Percentiles rank a stretch among this genome's conserved stretches.
These are phyloP conservation scores for Eucommia ulmoides DNA, from an alignment of 257 asterid species.

Conservation along the genomic window DNA sequence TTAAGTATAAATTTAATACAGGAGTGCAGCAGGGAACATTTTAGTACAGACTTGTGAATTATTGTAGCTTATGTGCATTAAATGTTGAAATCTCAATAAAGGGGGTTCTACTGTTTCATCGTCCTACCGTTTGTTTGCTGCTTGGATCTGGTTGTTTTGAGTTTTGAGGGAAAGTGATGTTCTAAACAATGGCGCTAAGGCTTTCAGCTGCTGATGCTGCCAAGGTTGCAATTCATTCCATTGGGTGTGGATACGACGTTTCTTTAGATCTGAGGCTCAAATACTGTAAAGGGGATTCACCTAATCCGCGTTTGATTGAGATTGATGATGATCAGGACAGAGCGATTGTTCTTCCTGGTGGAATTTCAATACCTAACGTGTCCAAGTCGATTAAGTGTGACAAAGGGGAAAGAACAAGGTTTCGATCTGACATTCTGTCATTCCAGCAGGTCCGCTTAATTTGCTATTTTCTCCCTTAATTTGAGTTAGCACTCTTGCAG, in stretches of 20 bases:
- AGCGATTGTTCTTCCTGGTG: slow-evolving; percentile 84
- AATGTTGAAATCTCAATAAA: too few species aligned
- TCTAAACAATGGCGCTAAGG: slow-evolving; percentile 64
- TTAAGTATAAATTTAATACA: too few species aligned
- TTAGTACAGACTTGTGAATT: too few species aligned
- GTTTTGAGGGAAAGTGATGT: slow-evolving; percentile 13
- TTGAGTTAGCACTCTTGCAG: too few species aligned
- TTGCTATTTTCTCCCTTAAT: background rate
- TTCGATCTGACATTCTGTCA: slow-evolving; percentile 78
- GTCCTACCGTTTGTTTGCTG: too few species aligned
- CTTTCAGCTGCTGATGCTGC: slow-evolving; percentile 85
- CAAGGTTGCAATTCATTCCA: slow-evolving; percentile 70
- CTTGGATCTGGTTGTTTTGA: background rate
- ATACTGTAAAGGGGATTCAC: slow-evolving; percentile 68
- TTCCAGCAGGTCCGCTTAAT: slow-evolving; percentile 69
- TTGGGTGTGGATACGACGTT: slow-evolving; percentile 89
- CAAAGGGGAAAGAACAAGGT: slow-evolving; percentile 89
- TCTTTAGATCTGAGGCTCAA: slow-evolving; percentile 80
- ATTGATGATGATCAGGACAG: slow-evolving; percentile 65
- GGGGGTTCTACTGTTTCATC: too few species aligned
- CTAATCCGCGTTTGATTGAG: slow-evolving; percentile 46
- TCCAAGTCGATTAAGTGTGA: slow-evolving; percentile 86
- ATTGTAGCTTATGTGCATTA: too few species aligned
- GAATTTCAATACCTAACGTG: slow-evolving; percentile 52
- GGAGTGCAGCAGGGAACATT: too few species aligned